phyloP scores from a whole-genome alignment of 1,284 basidiomycete species.

The Ganoderma boninense region DNA sequence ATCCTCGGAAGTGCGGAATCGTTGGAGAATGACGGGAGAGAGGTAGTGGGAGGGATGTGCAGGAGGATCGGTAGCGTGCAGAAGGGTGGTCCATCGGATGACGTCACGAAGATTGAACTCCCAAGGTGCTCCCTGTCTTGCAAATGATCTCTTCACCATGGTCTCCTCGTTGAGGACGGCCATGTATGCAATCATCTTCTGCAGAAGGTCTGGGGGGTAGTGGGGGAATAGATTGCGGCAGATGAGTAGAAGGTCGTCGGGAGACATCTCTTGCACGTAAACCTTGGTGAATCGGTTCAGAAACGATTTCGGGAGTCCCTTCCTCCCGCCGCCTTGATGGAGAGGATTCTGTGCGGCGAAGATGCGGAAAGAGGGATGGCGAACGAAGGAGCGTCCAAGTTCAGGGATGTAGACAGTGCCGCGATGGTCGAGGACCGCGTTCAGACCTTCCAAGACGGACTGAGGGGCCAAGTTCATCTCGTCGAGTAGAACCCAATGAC shows the following conservation, averaged over 20 bases:
- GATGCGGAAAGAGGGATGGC: conserved; percentile 93
- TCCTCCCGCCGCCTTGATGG: conserved; percentile 96
- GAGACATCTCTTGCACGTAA: conserved; percentile 88
- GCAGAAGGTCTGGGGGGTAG: conserved; percentile 62
- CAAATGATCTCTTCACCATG: conserved; percentile 75
- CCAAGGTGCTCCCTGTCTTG: conserved; percentile 92
- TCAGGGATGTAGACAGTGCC: conserved; percentile 97
- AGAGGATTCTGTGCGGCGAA: conserved; percentile 99
- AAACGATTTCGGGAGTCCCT: conserved; percentile 97
- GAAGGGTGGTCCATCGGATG: conserved; percentile 87
- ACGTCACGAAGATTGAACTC: conserved; percentile 99
- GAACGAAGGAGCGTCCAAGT: conserved; percentile 87
- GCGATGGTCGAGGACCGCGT: conserved; percentile 96
- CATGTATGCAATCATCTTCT: conserved; percentile 90
- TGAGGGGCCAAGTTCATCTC: conserved; percentile 99
- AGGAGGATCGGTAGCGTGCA: conserved; percentile 46
- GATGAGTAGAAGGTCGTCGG: conserved; percentile 84
- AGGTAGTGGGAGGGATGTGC: conserved; percentile 73
- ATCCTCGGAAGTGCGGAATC: conserved; percentile 84
- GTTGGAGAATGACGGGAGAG: conserved; percentile 81
- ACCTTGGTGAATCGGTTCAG: conserved; percentile 99
- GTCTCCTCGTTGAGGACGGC: conserved; percentile 76
- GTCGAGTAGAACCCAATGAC: conserved; percentile 97
- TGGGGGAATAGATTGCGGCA: conserved; percentile 81
- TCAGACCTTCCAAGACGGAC: conserved; percentile 96